Percentiles rank a stretch among this genome's conserved stretches.
Evolutionary conservation across 345 rosid genomes (phyloP).

Genomic region (Zanthoxylum bungeanum): DNA sequence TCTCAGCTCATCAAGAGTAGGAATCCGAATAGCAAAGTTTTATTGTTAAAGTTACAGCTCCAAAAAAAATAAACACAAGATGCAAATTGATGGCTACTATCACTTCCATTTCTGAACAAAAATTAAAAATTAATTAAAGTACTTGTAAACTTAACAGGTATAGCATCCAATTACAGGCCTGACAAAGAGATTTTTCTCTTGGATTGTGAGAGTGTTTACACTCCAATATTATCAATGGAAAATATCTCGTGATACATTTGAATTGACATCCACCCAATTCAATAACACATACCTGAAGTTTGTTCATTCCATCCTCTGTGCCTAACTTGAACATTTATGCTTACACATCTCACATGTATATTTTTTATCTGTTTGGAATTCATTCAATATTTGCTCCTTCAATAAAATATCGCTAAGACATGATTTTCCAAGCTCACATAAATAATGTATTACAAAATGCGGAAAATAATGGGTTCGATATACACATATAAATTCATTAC

Average conservation of each 20-base stretch:
- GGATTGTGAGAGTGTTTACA: background rate
- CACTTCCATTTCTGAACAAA: background rate
- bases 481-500: too few species aligned
- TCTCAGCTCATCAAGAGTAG: too few species aligned
- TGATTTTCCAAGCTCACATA: too few species aligned
- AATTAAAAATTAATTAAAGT: background rate
- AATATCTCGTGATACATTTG: background rate
- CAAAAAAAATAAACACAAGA: background rate
- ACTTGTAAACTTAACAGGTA: background rate
- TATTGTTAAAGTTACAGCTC: background rate
- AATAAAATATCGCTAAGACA: too few species aligned
- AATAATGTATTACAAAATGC: too few species aligned
- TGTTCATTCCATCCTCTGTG: constrained; percentile 28
- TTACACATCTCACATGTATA: constrained; percentile 26
- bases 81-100: background rate
- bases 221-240: background rate
- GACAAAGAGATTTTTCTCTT: background rate
- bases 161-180: constrained; percentile 6
- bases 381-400: background rate
- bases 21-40: background rate
- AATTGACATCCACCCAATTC: constrained; percentile 35
- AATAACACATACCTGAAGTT: constrained; percentile 31
- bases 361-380: constrained; percentile 6
- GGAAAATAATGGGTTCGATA: too few species aligned
- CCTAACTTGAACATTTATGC: constrained; percentile 32